Percentiles rank a stretch among this genome's conserved stretches.
phyloP scores from a whole-genome alignment of 1,284 basidiomycete genomes.

The Ganoderma sinense region DNA sequence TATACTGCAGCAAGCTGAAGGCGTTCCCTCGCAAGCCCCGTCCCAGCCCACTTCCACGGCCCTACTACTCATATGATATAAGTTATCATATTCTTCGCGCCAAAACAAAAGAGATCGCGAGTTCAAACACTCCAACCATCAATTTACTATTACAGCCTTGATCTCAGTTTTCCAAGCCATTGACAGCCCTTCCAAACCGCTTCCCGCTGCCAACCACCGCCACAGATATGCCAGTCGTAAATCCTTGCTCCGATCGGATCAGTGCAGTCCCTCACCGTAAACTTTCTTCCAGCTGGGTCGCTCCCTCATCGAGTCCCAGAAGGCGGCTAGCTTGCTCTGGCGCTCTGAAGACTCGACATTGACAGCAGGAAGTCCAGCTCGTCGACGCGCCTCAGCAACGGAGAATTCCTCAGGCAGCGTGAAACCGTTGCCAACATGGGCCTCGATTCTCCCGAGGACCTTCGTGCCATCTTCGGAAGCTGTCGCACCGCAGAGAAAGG shows the following conservation, averaged over 20 bases:
- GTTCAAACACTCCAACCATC: background rate
- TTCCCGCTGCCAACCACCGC: background rate
- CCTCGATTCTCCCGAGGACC: slow-evolving; percentile 58
- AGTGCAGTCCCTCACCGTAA: slow-evolving; percentile 59
- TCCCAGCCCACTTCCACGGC: no score
- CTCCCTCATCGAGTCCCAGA: slow-evolving; percentile 74
- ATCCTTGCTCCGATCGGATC: slow-evolving; percentile 9
- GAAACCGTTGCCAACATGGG: slow-evolving; percentile 55
- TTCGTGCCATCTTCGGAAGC: slow-evolving; percentile 55
- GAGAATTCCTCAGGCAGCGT: slow-evolving; percentile 52
- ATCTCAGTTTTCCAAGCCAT: background rate
- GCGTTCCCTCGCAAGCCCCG: no score
- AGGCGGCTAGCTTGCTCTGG: slow-evolving; percentile 59
- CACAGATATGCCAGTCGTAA: background rate
- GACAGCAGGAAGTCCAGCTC: slow-evolving; percentile 36
- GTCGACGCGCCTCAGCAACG: slow-evolving; percentile 40
- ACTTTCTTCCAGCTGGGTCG: slow-evolving; percentile 76
- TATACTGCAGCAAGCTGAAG: no score
- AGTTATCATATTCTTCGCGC: background rate
- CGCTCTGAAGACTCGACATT: slow-evolving; percentile 32
- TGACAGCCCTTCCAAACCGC: background rate
- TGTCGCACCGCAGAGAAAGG: slow-evolving; percentile 62
- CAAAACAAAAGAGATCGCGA: background rate
- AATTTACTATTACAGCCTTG: background rate
- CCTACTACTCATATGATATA: background rate